Evolutionary conservation across 2,329 filamentous ascomycete genomes (phyloP), one percentile per base, ranked within the genome.

Genomic region (Emergomyces orientalis): DNA sequence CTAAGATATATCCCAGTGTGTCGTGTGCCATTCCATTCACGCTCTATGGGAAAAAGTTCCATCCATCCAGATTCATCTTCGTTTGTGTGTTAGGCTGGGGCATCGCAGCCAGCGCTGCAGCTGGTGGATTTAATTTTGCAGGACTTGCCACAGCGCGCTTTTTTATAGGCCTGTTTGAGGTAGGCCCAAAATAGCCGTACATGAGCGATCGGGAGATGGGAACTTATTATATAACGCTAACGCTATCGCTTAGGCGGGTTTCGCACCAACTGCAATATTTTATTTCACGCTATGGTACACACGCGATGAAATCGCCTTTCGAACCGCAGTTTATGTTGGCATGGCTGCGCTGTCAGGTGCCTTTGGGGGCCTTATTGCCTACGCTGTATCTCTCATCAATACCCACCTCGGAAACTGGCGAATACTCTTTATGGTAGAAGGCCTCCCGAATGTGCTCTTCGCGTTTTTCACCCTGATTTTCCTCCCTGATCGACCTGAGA

Each of bases 251-350:
- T 79, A 83, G 59, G 82, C 84, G 2, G 82, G 82, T 2, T 82
- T 86, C 62, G 81, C 80, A 1, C 85, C 85, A 0, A 84, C 81
- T 0, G 72, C 86, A 62, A 83, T 86, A 75, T 77, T 87, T 60
- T 82, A 87, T 67, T 84, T 80, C 65, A 83, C 81, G 63, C 79
- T 83, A 69, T 86, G 82, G 78, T 86, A 85, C 59, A 81, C 77
- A 62, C 77, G 81, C 70, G 72, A 77, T 19, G 80, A 85, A 72
- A 76, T 83, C 70, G 76, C 82, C 41, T 79, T 80, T 59, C 76
- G 84, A 34, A 85, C 81, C 71, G 81, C 74, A 52, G 79, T 82
- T 69, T 87, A 71, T 47, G 69, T 71, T 62, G 79, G 83, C 85
- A 84, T 70, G 77, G 79, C 34, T 77, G 84, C 56, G 69, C 82